Evolutionary conservation across 2,329 filamentous ascomycete species (phyloP).

Genomic region (Plectosphaerella plurivora): DNA sequence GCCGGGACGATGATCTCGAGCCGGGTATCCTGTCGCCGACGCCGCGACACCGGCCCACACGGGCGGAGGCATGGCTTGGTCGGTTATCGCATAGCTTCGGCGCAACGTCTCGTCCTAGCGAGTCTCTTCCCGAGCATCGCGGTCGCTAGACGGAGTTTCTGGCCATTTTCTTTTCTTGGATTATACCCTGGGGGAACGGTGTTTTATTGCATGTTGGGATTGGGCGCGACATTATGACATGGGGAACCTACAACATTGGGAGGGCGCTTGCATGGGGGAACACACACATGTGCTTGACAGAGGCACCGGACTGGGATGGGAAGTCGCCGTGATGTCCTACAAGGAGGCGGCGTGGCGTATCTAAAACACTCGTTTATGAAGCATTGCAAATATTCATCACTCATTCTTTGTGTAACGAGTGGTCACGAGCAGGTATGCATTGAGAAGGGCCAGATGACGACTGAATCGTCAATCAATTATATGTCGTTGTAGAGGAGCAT

Average conservation of each 20-base stretch:
- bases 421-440: too few species aligned
- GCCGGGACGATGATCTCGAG: constrained; percentile 35
- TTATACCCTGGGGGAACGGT: not conserved
- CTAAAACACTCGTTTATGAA: too few species aligned
- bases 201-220: not conserved
- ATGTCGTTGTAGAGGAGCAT: constrained; percentile 32
- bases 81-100: constrained; percentile 26
- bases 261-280: not conserved
- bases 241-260: not conserved
- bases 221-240: not conserved
- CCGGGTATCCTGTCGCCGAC: constrained; percentile 29
- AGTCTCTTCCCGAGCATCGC: constrained; percentile 8
- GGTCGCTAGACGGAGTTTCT: constrained; percentile 3
- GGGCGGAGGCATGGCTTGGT: constrained; percentile 31
- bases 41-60: constrained; percentile 12
- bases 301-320: not conserved
- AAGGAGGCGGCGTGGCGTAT: too few species aligned
- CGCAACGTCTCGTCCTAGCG: constrained; percentile 5
- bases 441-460: too few species aligned
- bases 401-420: too few species aligned
- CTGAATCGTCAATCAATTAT: constrained; percentile 7
- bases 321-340: not conserved
- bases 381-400: too few species aligned
- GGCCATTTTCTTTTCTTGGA: not conserved
- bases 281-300: not conserved